Base-by-base conservation (phyloP, 2,329 filamentous ascomycete genomes). In the Pseudogymnoascus sp. region DNA sequence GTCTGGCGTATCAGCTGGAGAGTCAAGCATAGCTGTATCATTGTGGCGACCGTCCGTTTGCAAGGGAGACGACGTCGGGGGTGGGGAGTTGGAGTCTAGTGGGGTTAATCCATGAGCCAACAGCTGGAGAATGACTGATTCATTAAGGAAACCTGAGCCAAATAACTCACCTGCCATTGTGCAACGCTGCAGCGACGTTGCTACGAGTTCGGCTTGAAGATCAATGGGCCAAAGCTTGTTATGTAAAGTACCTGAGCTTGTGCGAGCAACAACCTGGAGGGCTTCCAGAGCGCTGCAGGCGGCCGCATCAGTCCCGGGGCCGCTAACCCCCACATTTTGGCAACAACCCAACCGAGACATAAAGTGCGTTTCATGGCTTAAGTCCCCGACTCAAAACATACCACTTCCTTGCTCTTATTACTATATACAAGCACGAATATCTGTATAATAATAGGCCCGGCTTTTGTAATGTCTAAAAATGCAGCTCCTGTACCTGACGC, bases 401-500 rank as follows among this genome's bases (percentile, higher is more conserved):
- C 47, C 47, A 54, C 47, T 18, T 32, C 28, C 5, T 20, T 54
- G 47, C 47, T 54, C 28, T 54, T 54, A 6, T 54, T 54, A 32
- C 47, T 54, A 54, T 54, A 54, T 54, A 54, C 47, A 54, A 54
- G 16, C 47, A 54, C 25, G 16, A 18, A 32, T 54, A 54, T 18
- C n/a, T 54, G 28, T 54, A 20, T 32, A 32, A 32, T 32, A 32
- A 54, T 54, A 54, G 25, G n/a, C 28, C 16, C 11, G 14, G 16
- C 28, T 54, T 16, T 54, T 54, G 47, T 25, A 54, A 54, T 54
- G 47, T 14, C 47, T 32, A 54, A 32, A 54, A 54, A 54, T 54
- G 47, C 4, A 4, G 28, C 67, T 57, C 74, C 73, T 20, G 73
- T 87, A 62, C 86, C 89, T 37, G 84, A 91, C 72, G 92, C 91